Percentiles rank a stretch among this genome's conserved stretches.
phyloP scores from a whole-genome alignment of 148 eudicot species.

The Rhododendron mucronatum region DNA sequence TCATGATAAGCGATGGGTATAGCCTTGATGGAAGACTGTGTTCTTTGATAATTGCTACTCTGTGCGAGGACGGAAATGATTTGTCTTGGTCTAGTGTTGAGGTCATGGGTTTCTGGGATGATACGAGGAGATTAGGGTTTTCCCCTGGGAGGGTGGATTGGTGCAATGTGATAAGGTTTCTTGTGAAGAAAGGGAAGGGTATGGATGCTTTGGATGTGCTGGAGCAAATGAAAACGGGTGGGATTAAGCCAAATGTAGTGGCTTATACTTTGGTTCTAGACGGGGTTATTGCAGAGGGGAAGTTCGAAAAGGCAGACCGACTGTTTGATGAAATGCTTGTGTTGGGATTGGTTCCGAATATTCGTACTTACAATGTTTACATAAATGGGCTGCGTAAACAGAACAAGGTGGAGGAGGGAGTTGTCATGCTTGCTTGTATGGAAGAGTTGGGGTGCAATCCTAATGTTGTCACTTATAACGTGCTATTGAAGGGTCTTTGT shows the following conservation, averaged over 20 bases:
- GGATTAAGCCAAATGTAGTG: constrained; percentile 37
- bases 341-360: constrained; percentile 55
- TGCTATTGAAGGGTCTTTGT: constrained; percentile 34
- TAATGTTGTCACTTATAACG: constrained; percentile 31
- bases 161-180: constrained; percentile 42
- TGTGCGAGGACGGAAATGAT: constrained; percentile 26
- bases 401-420: constrained; percentile 40
- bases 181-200: constrained; percentile 37
- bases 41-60: constrained; percentile 37
- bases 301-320: constrained; percentile 36
- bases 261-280: constrained; percentile 46
- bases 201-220: constrained; percentile 38
- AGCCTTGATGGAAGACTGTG: constrained; percentile 27
- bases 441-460: constrained; percentile 56
- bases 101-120: constrained; percentile 32
- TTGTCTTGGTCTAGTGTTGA: constrained; percentile 16
- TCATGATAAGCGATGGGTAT: constrained; percentile 39
- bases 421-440: constrained; percentile 39
- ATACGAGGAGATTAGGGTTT: constrained; percentile 40
- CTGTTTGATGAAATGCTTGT: constrained; percentile 64
- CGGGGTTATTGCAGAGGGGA: constrained; percentile 31
- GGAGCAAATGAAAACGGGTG: constrained; percentile 44
- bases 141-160: constrained; percentile 37
- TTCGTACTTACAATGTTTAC: constrained; percentile 49
- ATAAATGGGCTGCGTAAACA: constrained; percentile 48